Evolutionary conservation across 2,329 filamentous ascomycete genomes (phyloP).

Genomic region (Pyricularia sp.): DNA sequence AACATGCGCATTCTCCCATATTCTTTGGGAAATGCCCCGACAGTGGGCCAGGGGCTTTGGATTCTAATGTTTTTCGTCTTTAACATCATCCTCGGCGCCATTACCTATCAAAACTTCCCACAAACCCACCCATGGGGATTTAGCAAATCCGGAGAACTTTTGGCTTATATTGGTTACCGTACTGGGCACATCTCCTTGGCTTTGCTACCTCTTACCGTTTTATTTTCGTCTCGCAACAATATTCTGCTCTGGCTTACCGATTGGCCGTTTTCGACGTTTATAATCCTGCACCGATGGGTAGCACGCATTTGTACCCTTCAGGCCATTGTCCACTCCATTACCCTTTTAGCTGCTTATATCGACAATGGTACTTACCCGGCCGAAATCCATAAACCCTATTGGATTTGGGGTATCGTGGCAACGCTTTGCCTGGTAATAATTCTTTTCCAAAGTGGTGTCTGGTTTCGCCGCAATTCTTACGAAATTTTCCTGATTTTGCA

Average conservation of each 20-base stretch:
- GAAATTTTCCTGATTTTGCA: conserved; percentile 8
- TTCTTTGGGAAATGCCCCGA: conserved; percentile 23
- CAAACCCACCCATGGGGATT: conserved; percentile 1
- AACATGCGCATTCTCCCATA: conserved; percentile 20
- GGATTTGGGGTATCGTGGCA: conserved; percentile 8
- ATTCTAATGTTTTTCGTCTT: conserved; percentile 9
- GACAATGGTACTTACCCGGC: conserved; percentile 13
- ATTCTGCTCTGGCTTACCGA: conserved; percentile 36
- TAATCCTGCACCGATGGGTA: conserved; percentile 40
- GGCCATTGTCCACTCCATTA: conserved; percentile 34
- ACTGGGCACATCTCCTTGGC: conserved; percentile 8
- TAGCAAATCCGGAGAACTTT: conserved; percentile 1
- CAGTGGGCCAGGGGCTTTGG: conserved; percentile 13
- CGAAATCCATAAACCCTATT: conserved; percentile 11
- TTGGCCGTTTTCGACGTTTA: conserved; percentile 37
- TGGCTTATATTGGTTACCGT: conserved; percentile 5
- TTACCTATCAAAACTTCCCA: background rate
- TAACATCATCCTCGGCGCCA: conserved; percentile 9
- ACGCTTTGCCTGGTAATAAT: background rate
- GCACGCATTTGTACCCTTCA: conserved; percentile 34
- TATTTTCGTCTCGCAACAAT: conserved; percentile 37
- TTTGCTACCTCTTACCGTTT: conserved; percentile 22
- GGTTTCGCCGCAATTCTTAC: conserved; percentile 1
- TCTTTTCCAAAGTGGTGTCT: background rate
- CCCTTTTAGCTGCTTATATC: conserved; percentile 26